Percentiles rank a stretch among this genome's conserved stretches.
phyloP scores from a whole-genome alignment of 768 basidiomycete genomes.

The Auriscalpium vulgare region DNA sequence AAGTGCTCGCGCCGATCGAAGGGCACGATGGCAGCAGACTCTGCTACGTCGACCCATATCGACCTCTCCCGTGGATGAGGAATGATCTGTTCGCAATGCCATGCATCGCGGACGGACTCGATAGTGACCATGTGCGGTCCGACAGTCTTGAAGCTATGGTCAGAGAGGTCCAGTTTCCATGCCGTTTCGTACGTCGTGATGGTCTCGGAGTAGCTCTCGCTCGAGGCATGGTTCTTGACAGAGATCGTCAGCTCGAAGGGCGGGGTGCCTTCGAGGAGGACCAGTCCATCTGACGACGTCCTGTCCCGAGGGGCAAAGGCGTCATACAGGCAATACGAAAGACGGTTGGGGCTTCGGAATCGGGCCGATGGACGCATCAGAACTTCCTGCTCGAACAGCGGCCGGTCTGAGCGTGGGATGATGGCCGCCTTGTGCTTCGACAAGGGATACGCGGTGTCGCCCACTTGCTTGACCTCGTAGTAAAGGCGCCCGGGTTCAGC shows the following conservation, averaged over 20 bases:
- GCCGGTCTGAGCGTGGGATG: slow-evolving; percentile 60
- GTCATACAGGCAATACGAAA: slow-evolving; percentile 74
- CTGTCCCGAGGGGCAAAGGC: slow-evolving; percentile 47
- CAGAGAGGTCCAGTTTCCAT: slow-evolving; percentile 71
- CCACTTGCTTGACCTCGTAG: slow-evolving; percentile 86
- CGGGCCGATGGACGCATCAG: slow-evolving; percentile 71
- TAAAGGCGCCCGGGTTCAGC: slow-evolving; percentile 71
- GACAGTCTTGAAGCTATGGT: slow-evolving; percentile 67
- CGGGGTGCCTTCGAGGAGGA: slow-evolving; percentile 74
- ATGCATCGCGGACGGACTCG: slow-evolving; percentile 71
- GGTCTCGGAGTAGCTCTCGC: slow-evolving; percentile 49
- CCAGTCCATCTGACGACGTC: slow-evolving; percentile 44
- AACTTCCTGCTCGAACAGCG: slow-evolving; percentile 83
- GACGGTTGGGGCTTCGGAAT: slow-evolving; percentile 59
- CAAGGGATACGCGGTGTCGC: slow-evolving; percentile 79
- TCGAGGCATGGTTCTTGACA: slow-evolving; percentile 68
- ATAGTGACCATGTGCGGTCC: slow-evolving; percentile 78
- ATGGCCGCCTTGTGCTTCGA: slow-evolving; percentile 52
- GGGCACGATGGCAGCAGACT: slow-evolving; percentile 88
- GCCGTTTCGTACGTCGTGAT: slow-evolving; percentile 38
- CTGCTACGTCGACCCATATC: slow-evolving; percentile 90
- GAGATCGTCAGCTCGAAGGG: slow-evolving; percentile 78
- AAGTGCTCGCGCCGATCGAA: slow-evolving; percentile 72
- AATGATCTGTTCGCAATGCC: slow-evolving; percentile 69
- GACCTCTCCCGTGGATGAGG: slow-evolving; percentile 53